Conservation (phyloP, 371 early-diverging fungal genomes). For the Actinomucor elegans region DNA sequence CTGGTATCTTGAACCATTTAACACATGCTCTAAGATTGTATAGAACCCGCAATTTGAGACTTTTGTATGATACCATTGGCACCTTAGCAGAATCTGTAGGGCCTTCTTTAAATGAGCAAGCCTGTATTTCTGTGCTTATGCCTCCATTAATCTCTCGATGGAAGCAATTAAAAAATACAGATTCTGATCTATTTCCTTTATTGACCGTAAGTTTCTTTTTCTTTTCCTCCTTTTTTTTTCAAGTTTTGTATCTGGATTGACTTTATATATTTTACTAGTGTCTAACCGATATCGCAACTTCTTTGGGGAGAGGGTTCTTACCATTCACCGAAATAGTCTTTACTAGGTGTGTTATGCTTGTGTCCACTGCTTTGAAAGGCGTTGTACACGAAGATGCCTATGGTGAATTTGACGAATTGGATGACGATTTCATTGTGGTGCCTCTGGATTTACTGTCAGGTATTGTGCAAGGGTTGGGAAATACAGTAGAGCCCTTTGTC, state of each 20-base stretch:
- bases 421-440: conserved; percentile 90
- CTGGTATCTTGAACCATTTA: conserved; percentile 75
- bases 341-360: conserved; percentile 80
- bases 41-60: conserved; percentile 85
- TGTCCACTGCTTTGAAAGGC: conserved; percentile 62
- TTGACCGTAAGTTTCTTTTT: conserved; percentile 74
- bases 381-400: conserved; percentile 36
- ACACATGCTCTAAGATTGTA: conserved; percentile 79
- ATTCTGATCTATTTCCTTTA: conserved; percentile 87
- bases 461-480: conserved; percentile 86
- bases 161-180: conserved; percentile 74
- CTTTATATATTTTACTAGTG: conserved; percentile 51
- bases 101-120: conserved; percentile 72
- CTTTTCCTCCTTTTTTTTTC: neutral
- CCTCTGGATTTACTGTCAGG: conserved; percentile 90
- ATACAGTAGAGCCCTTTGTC: conserved; percentile 68
- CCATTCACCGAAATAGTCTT: conserved; percentile 83
- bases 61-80: conserved; percentile 92
- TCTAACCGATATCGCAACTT: conserved; percentile 82
- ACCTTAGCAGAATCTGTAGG: conserved; percentile 93
- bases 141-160: conserved; percentile 83
- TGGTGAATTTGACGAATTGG: conserved; percentile 56
- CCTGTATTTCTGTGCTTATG: conserved; percentile 78
- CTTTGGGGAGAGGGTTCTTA: conserved; percentile 81
- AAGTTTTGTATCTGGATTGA: neutral